Base-by-base conservation (phyloP, 345 rosid genomes). In the Sisymbrium altissimum region DNA sequence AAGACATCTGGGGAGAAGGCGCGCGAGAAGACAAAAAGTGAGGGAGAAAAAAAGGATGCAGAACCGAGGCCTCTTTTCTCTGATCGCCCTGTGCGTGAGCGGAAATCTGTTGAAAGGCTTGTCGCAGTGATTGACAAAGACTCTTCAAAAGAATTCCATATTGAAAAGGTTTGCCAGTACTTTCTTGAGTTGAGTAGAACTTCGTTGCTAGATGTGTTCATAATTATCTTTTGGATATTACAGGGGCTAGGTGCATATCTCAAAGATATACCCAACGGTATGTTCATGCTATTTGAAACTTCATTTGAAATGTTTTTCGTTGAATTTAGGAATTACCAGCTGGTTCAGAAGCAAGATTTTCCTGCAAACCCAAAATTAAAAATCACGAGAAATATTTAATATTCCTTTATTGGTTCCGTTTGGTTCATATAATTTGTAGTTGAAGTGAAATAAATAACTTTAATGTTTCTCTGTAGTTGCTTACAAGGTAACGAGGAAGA, bases 241-340 rank as follows among this genome's bases (percentile, higher is more conserved):
- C 93, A 94, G 98, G 98, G 98, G 57, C 84, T 50, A 73, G 97
- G 98, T 55, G 87, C 85, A 27, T 85, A 84, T 15, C 84, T 94
- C 75, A 94, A 88, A 78, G 97, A 91, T 77, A 94, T 94, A 70
- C 98, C 98, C 53, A 89, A 88, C 67, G 97, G 98, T 94, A 85
- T 75, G 86, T 50, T 68, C 48, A 45, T 52, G 27, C 21, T 56
- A 36, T 46, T 27, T n/a, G 50, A 65, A 23, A 56, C 3, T 66
- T 46, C 67, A 7, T 49, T 32, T 14, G 13, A 49, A 55, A 55
- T 44, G 10, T 56, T 44, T 32, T 14, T 21, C 40, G 35, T 63
- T 49, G 70, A 30, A 64, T 21, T 53, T 41, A 32, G 55, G 17
- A 40, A 53, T 41, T 52, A n/a, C 35, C 30, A 29, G 27, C 63